Base-by-base conservation (phyloP, 495 filamentous ascomycete genomes). In the Thermothielavioides terrestris region DNA sequence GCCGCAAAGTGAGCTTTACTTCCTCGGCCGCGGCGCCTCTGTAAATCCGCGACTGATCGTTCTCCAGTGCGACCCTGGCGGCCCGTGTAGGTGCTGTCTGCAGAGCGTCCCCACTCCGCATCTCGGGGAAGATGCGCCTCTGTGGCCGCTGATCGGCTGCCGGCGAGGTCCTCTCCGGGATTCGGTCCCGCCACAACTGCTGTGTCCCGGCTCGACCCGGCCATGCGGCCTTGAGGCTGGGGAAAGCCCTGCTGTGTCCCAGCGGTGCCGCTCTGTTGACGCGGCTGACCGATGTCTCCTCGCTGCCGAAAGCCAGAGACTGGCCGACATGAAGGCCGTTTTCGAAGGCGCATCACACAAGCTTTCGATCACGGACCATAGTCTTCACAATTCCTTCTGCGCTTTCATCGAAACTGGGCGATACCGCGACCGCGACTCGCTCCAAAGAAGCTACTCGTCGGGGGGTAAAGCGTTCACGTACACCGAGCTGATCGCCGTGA, bases 121-220 rank as follows among this genome's bases (percentile, higher is more conserved):
- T 36, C 53, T 60, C 6, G 52, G 57, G 1, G 62, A 64, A 17
- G 62, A 64, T 22, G 59, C 62, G 2, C 62, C 65, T 17, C 52
- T 61, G 0, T 68, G 65, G 65, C 63, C 59, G 3, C 35, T 60
- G 12, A 60, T 68, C 18, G 65, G 63, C 6, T 68, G 65, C 42
- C 60, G 58, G 0, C 58, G 65, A 12, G 63, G 65, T 0, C 56
- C 53, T n/a, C 49, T 68, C 11, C 56, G 58, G 0, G 48, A 59
- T 5, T 55, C 61, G 8, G 55, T 64, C 8, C 46, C 50, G 9
- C 34, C 42, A 11, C 58, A 64, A 37, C n/a, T 59, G 1, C 50
- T 64, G 0, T 68, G 65, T 40, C 65, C 56, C 27, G 38, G 36
- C n/a, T 46, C 40, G 1, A 36, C 42, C 34, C 52, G 22, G 10